Conservation (phyloP, 768 basidiomycete species). For the Trametes maxima region DNA sequence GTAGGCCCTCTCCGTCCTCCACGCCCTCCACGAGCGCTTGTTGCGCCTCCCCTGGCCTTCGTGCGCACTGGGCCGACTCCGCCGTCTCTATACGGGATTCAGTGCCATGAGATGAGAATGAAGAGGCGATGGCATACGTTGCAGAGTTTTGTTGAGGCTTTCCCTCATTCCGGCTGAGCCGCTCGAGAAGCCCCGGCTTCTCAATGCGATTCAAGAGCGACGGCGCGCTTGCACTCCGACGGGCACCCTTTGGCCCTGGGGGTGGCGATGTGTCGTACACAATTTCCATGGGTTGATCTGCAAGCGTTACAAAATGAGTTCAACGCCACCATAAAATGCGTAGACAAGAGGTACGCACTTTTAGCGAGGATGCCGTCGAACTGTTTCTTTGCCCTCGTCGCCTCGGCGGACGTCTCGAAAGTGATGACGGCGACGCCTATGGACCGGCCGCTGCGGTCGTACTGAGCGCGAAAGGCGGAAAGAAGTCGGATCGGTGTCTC, state of each 20-base stretch:
- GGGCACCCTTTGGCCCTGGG: constrained; percentile 38
- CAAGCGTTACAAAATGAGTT: neutral
- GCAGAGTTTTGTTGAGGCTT: constrained; percentile 2
- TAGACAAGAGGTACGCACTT: constrained; percentile 49
- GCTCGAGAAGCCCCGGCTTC: constrained; percentile 69
- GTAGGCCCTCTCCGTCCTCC: constrained; percentile 11
- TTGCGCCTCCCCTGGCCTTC: constrained; percentile 36
- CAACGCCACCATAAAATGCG: neutral
- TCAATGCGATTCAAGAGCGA: constrained; percentile 73
- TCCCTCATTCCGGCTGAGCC: constrained; percentile 55
- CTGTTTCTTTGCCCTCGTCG: constrained; percentile 80
- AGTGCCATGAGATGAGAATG: neutral
- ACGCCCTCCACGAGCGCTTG: constrained; percentile 27
- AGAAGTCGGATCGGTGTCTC: constrained; percentile 46
- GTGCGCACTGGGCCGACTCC: constrained; percentile 39
- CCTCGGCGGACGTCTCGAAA: constrained; percentile 79
- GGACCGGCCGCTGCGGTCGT: constrained; percentile 94
- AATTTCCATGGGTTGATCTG: constrained; percentile 81
- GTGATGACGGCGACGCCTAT: constrained; percentile 78
- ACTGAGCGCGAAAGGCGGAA: constrained; percentile 62
- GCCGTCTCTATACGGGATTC: constrained; percentile 18
- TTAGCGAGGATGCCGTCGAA: constrained; percentile 88
- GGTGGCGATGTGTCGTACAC: constrained; percentile 53
- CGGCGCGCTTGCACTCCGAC: constrained; percentile 49
- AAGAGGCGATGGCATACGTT: neutral